These are phyloP conservation scores for Chenopodium quinoa DNA, from an alignment of 148 eudicot species.

Conservation along the genomic window DNA sequence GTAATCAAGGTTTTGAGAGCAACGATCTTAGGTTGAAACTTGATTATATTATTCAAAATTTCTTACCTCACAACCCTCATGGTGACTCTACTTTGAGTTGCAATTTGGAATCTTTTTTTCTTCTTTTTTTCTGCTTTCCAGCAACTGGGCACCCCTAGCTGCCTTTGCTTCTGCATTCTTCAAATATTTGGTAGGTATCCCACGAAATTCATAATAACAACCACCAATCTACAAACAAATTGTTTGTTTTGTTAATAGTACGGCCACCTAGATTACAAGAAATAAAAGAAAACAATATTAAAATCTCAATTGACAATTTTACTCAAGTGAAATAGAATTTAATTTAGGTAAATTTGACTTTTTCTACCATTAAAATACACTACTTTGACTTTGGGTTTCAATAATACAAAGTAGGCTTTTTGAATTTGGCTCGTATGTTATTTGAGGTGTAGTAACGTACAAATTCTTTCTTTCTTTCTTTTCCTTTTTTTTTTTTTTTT, in stretches of 20 bases:
- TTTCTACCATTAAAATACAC: no score
- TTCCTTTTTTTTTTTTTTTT: no score
- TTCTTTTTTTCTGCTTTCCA: constrained; percentile 79
- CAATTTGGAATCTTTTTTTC: constrained; percentile 71
- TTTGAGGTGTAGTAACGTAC: no score
- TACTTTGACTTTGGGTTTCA: no score
- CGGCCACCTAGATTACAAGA: background rate
- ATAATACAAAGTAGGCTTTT: no score
- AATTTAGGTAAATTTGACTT: no score
- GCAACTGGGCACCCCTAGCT: constrained; percentile 83
- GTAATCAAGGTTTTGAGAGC: no score
- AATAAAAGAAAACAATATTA: background rate
- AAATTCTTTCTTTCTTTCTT: no score
- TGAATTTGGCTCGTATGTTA: no score
- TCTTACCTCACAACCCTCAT: constrained; percentile 85
- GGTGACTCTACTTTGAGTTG: constrained; percentile 91
- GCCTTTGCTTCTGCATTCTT: constrained; percentile 96
- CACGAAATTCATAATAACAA: constrained; percentile 66
- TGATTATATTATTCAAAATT: no score
- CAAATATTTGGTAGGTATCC: constrained; percentile 79
- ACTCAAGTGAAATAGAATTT: background rate
- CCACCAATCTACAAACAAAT: constrained; percentile 72
- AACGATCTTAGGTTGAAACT: no score
- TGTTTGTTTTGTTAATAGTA: no score
- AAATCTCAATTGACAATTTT: background rate